Base-by-base conservation (phyloP, 2,329 filamentous ascomycete genomes). In the Pezicula carpinea region DNA sequence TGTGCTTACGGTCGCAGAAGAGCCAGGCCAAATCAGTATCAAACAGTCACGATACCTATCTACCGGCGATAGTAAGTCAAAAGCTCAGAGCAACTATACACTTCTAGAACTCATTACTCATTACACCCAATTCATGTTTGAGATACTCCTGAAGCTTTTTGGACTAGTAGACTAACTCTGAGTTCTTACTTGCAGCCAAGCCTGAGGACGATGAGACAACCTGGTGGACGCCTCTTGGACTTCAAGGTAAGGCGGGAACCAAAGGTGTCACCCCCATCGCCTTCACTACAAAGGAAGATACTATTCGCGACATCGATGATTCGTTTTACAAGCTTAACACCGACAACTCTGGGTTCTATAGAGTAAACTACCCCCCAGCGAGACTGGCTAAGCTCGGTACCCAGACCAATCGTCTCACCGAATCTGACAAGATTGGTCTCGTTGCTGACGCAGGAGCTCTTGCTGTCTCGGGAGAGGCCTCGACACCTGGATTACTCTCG, bases 301-400 rank as follows among this genome's bases (percentile, higher is more conserved):
- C 82, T 11, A 79, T 97, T 48, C 75, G 78, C 41, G 83, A 85
- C 50, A 73, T 95, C 48, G 80, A 89, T 55, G 78, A 85, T 39
- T 77, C 80, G 33, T 96, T 96, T 66, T 99, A 97, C 72, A 95
- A 96, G 72, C 75, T 99, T 60, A 99, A 99, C 73, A 83, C 85
- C 51, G 82, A 92, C 46, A 87, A 92, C 49, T 90, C 85, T 43
- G 92, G 90, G 21, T 96, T 87, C 69, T 97, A 95, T 71, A 82
- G 91, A 51, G 93, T 92, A 41, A 96, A 95, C 69, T 95, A 97
- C 63, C 89, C 93, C 5, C 83, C 89, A n/a, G 75, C 81, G 53
- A 83, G 92, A 40, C 77, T 99, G 34, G 80, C 79, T 33, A 89
- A 89, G 69, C 82, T 99, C 19, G 87, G 88, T 48, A 78, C 82